Base-by-base conservation (phyloP, 2,329 filamentous ascomycete genomes). In the Arthrobotrys pseudoclavata region DNA sequence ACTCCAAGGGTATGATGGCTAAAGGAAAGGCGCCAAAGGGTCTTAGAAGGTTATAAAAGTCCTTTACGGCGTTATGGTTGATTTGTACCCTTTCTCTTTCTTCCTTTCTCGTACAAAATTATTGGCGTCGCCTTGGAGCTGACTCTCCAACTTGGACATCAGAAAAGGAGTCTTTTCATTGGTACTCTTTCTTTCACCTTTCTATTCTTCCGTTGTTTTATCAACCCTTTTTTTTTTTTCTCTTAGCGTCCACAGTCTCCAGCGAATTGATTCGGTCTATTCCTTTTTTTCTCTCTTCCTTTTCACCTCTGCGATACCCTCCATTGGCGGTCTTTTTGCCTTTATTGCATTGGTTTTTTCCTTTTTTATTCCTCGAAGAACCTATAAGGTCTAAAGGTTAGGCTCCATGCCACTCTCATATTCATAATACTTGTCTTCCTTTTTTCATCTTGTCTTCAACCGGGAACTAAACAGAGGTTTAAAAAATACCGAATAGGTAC, bases 401-500 rank as follows among this genome's bases (percentile, higher is more conserved):
- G 66, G 66, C 72, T 53, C 37, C 15, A 76, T 66, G 61, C 66
- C 61, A 60, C n/a, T 37, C 60, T 22, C 29, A 37, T 53, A 22
- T 45, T 52, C 10, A 24, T 50, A 60, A 60, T 60, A 42, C 48
- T 34, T 48, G 60, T 18, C 15, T 24, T 42, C 29, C 37, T 22
- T 34, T 47, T 60, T 26, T n/a, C 31, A 34, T 52, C 20, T 34
- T 40, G 31, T 63, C 37, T 76, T 62, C 45, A 70, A 76, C 24
- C 55, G 72, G 72, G 72, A 76, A 76, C 66, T 22, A 66, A 75
- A 47, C 26, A 45, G 66, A 57, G 72, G 60, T 20, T 47, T 42
- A 37, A 47, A 26, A 55, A 48, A 66, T 50, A 53, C 72, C 66
- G 72, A 62, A 76, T 70, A 76, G 72, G 72, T 68, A 45, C 66